These are phyloP conservation scores for Brassica balearica DNA, from an alignment of 441 rosid species.

Conservation along the genomic window DNA sequence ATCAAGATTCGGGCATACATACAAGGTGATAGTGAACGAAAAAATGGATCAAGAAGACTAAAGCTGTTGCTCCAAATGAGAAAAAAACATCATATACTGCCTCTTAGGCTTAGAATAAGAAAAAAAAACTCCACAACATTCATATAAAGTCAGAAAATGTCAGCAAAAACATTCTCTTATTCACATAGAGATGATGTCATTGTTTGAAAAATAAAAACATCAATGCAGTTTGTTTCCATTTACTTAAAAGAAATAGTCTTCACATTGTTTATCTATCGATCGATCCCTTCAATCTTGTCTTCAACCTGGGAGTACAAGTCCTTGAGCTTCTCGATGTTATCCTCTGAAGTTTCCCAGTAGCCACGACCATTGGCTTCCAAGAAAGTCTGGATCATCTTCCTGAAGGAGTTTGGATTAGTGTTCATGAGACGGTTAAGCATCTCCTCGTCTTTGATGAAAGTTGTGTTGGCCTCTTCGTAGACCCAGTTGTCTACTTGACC, in stretches of 20 bases:
- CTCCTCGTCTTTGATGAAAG: constrained; percentile 93
- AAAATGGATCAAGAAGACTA: background rate
- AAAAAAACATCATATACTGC: background rate
- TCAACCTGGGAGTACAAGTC: constrained; percentile 92
- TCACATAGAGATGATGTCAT: constrained; percentile 44
- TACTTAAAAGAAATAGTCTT: constrained; percentile 20
- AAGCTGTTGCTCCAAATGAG: background rate
- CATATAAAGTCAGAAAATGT: constrained; percentile 42
- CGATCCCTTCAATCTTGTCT: constrained; percentile 98
- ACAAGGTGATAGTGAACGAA: background rate
- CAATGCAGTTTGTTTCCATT: constrained; percentile 18
- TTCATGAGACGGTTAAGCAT: constrained; percentile 89
- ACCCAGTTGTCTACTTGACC: constrained; percentile 99
- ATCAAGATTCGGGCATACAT: background rate
- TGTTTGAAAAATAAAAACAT: constrained; percentile 25
- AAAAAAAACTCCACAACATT: constrained; percentile 31
- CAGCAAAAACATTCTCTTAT: constrained; percentile 47
- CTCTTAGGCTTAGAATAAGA: background rate
- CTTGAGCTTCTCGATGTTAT: constrained; percentile 85
- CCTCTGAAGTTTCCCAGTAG: constrained; percentile 90
- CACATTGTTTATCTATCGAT: constrained; percentile 58
- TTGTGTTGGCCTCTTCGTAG: constrained; percentile 93
- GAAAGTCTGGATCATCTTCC: constrained; percentile 96
- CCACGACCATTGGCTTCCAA: constrained; percentile 98
- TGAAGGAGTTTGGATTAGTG: constrained; percentile 89